These are phyloP conservation scores for Theileria parva DNA, from an alignment of 169 alveolate genomes.

Conservation along the genomic window DNA sequence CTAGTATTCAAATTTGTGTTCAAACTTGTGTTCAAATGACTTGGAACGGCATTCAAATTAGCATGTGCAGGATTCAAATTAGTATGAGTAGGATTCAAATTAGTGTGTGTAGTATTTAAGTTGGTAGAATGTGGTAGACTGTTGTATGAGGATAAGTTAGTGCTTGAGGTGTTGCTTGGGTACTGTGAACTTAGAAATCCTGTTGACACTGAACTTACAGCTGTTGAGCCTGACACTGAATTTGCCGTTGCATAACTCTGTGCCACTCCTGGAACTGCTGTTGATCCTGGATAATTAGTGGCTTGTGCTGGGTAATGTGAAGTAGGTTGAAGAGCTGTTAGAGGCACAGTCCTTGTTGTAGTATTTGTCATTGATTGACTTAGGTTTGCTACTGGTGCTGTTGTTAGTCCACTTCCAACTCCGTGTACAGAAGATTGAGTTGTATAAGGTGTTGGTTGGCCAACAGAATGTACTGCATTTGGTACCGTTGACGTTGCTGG, in stretches of 20 bases:
- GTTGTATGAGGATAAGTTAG: background rate
- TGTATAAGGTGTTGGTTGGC: background rate
- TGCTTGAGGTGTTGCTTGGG: background rate
- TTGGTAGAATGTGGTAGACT: background rate
- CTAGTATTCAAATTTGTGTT: background rate
- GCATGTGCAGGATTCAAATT: background rate
- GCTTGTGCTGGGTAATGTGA: background rate
- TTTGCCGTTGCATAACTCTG: background rate
- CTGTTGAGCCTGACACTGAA: background rate
- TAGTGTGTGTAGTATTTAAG: too few relatives aligned
- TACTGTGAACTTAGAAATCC: background rate
- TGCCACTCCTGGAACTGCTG: background rate
- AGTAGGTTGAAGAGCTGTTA: constrained; percentile 10
- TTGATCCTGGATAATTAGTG: background rate
- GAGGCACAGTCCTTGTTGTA: background rate
- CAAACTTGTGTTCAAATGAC: background rate
- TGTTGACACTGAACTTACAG: background rate
- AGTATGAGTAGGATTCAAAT: too few relatives aligned
- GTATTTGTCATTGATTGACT: background rate
- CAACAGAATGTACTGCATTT: background rate
- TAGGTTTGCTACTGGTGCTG: background rate
- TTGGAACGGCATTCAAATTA: background rate
- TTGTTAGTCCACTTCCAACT: background rate
- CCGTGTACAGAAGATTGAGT: background rate
- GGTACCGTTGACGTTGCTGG: constrained; percentile 10